A percentile compares a stretch with the other conserved stretches of the same genome.
These are phyloP conservation scores for Papiliotrema flavescens DNA, from an alignment of 1,284 basidiomycete species.

Conservation along the genomic window DNA sequence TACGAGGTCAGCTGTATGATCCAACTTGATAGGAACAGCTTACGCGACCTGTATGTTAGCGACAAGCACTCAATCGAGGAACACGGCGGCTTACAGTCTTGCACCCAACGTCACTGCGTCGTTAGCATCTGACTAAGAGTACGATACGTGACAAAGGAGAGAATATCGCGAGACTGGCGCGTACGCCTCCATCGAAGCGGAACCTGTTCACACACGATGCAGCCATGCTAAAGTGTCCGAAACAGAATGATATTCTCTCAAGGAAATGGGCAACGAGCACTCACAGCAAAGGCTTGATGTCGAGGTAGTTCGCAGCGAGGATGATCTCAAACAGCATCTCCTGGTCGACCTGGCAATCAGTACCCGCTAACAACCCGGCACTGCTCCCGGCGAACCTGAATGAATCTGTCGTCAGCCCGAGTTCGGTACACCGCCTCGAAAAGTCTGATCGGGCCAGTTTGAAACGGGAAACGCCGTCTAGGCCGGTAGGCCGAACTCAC, in stretches of 20 bases:
- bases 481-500: constrained; percentile 45
- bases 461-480: background rate
- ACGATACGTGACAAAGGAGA: background rate
- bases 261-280: constrained; percentile 37
- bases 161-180: too few relatives aligned
- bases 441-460: background rate
- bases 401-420: constrained; percentile 1
- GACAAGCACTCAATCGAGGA: background rate
- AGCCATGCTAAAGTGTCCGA: background rate
- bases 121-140: background rate
- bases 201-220: too few relatives aligned
- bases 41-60: constrained; percentile 8
- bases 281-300: constrained; percentile 97
- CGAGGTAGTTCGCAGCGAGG: constrained; percentile 98
- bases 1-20: constrained; percentile 37
- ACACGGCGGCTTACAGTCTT: constrained; percentile 68
- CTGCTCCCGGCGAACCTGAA: constrained; percentile 1
- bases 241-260: background rate
- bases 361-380: background rate
- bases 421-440: too few relatives aligned
- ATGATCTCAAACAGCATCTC: constrained; percentile 92
- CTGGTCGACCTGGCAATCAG: constrained; percentile 66
- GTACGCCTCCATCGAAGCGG: too few relatives aligned
- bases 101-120: constrained; percentile 90
- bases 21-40: background rate